These are phyloP conservation scores for Diutina mesorugosa DNA, from an alignment of 1,139 yeast genomes.

Conservation along the genomic window DNA sequence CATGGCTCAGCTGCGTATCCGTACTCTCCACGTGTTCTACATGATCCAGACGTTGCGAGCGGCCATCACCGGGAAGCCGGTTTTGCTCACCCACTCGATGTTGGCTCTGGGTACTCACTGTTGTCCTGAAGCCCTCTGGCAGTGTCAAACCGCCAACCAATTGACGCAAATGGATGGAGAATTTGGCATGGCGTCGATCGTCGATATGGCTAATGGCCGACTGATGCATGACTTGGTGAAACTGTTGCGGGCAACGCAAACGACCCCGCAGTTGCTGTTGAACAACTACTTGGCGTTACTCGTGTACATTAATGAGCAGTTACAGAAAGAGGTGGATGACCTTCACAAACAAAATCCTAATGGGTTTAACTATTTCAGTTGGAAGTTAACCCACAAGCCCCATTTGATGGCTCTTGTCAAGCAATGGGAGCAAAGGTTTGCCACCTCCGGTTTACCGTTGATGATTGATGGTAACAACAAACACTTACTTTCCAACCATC, in stretches of 20 bases:
- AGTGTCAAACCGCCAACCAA: background rate
- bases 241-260: background rate
- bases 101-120: background rate
- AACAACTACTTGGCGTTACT: background rate
- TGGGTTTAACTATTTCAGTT: background rate
- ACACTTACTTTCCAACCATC: conserved; percentile 34
- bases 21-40: conserved; percentile 74
- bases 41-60: conserved; percentile 45
- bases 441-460: conserved; percentile 48
- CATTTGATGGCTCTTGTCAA: conserved; percentile 21
- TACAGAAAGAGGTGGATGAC: background rate
- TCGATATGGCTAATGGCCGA: background rate
- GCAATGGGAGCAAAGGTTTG: conserved; percentile 53
- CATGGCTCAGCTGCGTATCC: conserved; percentile 69
- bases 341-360: background rate
- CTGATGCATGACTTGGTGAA: background rate
- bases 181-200: background rate
- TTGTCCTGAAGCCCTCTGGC: background rate
- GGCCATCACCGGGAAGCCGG: background rate
- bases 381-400: conserved; percentile 2
- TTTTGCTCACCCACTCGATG: background rate
- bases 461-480: conserved; percentile 39
- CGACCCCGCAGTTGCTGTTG: background rate
- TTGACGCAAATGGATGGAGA: background rate
- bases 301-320: background rate